Conservation (phyloP, 2,329 filamentous ascomycete species). For the Chaetomiaceae sp. region DNA sequence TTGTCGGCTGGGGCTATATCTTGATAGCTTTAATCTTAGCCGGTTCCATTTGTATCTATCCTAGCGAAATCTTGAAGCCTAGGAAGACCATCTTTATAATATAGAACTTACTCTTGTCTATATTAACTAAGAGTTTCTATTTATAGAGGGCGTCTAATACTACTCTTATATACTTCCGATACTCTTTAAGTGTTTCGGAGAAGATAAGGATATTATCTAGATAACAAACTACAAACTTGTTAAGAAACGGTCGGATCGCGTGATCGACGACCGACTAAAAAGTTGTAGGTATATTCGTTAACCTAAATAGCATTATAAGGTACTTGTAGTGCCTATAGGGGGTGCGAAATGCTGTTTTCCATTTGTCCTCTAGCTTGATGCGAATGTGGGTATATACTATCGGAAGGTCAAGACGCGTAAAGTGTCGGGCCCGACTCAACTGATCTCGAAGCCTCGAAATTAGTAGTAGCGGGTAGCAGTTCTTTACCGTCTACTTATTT, state of each 20-base stretch:
- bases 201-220: not conserved
- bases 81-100: not conserved
- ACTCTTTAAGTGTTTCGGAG: not conserved
- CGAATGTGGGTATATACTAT: not conserved
- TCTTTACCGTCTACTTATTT: not conserved
- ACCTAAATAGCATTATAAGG: conserved; percentile 30
- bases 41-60: not conserved
- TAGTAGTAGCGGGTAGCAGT: not conserved
- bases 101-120: conserved; percentile 6
- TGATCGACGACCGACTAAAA: conserved; percentile 16
- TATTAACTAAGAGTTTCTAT: not conserved
- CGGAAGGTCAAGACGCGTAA: not conserved
- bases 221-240: not conserved
- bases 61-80: not conserved
- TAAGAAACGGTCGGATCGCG: not conserved
- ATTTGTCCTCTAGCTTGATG: not conserved
- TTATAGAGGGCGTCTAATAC: not conserved
- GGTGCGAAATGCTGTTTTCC: conserved; percentile 25
- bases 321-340: conserved; percentile 30
- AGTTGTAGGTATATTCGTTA: conserved; percentile 23
- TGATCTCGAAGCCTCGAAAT: not conserved
- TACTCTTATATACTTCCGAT: not conserved
- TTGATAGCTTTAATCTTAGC: not conserved
- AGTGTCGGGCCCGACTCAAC: not conserved
- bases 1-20: not conserved